phyloP scores from a whole-genome alignment of 2,329 filamentous ascomycete genomes.

The Teratosphaeria destructans region DNA sequence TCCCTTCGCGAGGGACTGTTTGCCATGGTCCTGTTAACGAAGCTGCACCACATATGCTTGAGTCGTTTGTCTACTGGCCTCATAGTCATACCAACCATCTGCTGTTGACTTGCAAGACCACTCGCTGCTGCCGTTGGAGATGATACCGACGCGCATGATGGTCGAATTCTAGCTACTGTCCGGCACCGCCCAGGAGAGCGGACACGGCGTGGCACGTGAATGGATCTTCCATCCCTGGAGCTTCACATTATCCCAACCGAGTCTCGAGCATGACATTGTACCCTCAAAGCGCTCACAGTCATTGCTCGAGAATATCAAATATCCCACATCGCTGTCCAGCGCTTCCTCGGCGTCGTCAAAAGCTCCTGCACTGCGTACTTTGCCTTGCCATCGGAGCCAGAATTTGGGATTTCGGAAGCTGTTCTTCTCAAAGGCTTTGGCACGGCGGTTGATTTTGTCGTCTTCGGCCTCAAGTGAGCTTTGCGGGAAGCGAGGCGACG shows the following conservation, averaged over 20 bases:
- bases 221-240: conserved; percentile 5
- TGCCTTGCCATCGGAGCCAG: conserved; percentile 7
- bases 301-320: conserved; percentile 6
- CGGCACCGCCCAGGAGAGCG: background rate
- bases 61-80: too few species aligned
- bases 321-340: conserved; percentile 2
- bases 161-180: background rate
- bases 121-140: background rate
- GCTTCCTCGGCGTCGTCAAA: background rate
- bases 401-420: conserved; percentile 7
- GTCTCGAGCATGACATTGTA: conserved; percentile 4
- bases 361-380: background rate
- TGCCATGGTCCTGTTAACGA: too few species aligned
- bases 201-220: background rate
- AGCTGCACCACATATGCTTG: too few species aligned
- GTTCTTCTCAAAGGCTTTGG: background rate
- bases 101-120: background rate
- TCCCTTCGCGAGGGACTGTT: too few species aligned
- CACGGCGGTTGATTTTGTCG: background rate
- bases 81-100: too few species aligned
- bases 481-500: background rate
- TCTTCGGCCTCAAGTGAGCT: conserved; percentile 1
- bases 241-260: conserved; percentile 7
- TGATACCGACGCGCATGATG: background rate
- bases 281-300: conserved; percentile 6